Evolutionary conservation across 1,139 yeast genomes (phyloP), one percentile per base, ranked within the genome.

Genomic region (Pichia sp.): DNA sequence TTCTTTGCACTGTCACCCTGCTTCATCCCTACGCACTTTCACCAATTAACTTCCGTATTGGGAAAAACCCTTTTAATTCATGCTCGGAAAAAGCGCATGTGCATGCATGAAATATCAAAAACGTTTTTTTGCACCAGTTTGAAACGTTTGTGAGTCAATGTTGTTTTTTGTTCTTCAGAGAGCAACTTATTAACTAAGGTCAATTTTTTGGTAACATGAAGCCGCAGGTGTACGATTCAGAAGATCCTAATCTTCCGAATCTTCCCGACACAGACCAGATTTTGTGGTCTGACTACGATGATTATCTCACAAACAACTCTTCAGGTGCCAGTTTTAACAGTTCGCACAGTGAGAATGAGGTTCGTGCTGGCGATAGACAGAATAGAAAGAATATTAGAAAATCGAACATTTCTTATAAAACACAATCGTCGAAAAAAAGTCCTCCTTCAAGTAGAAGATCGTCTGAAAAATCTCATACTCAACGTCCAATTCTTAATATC

Each of bases 171-270:
- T n/a, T n/a, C n/a, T n/a, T n/a, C n/a, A n/a, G n/a, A n/a, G n/a
- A n/a, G n/a, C n/a, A n/a, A n/a, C n/a, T n/a, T n/a, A n/a, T n/a
- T n/a, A n/a, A n/a, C n/a, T n/a, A n/a, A n/a, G n/a, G n/a, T n/a
- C n/a, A n/a, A n/a, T n/a, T n/a, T n/a, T n/a, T n/a, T n/a, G n/a
- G n/a, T n/a, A n/a, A n/a, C n/a, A 42, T 45, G 42, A 18, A 30
- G 15, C 43, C 50, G 18, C 41, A 45, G 25, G 53, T 66, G 4
- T 68, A 56, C 39, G 72, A 68, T 48, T 66, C 70, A 1, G 64
- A 55, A 5, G 72, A 68, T 44, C 71, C 72, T 0, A 50, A 51
- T 21, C 57, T 62, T 11, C 73, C 73, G 4, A 50, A 64, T 40
- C 47, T 68, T 18, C 72, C 73, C 0, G 56, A 51, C n/a, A 42